Evolutionary conservation across 139 green algal species (phyloP), one percentile per base, ranked within the genome.

Genomic region (Parachlorella kessleri): DNA sequence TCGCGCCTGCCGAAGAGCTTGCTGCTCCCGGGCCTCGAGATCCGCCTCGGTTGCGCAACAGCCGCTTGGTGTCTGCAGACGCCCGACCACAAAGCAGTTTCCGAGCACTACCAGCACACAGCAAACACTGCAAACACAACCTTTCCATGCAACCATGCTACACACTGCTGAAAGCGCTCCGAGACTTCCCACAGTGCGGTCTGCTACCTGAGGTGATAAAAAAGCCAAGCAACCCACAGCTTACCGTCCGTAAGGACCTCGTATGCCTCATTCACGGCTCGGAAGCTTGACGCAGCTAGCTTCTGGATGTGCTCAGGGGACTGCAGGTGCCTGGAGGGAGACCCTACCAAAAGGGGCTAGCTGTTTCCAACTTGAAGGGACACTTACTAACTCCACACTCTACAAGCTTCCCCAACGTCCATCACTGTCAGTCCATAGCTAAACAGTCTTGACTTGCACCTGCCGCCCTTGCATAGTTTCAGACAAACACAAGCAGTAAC

Each of bases 241-340:
- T 30, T 68, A 84, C 79, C 79, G 4, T 80, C 64, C 67, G 75
- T 70, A 24, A 77, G 74, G 10, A 30, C 26, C 63, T 80, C 42
- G 37, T 79, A 86, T 2, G 68, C 69, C 21, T 66, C 76, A n/a
- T 74, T 83, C 70, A 83, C 9, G 6, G 55, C 70, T 35, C 69
- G 59, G 59, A 86, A 86, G 1, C 39, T 40, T 21, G 70, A 59
- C 9, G 78, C 81, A 26, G 80, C 35, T 14, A 38, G 35, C 26
- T 63, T 40, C 23, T 74, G 55, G 7, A 83, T 70, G 28, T 35
- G 5, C 32, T 78, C 81, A 10, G 76, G 35, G 3, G 81, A 78
- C 0, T 28, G 48, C 8, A 32, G 36, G 42, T 83, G 76, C 75
- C 66, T 81, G 76, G 35, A 59, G 39, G 1, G 70, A 8, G 28